Evolutionary conservation across 805 yeast genomes (phyloP).

Genomic region (Saccharomycopsis amapae): DNA sequence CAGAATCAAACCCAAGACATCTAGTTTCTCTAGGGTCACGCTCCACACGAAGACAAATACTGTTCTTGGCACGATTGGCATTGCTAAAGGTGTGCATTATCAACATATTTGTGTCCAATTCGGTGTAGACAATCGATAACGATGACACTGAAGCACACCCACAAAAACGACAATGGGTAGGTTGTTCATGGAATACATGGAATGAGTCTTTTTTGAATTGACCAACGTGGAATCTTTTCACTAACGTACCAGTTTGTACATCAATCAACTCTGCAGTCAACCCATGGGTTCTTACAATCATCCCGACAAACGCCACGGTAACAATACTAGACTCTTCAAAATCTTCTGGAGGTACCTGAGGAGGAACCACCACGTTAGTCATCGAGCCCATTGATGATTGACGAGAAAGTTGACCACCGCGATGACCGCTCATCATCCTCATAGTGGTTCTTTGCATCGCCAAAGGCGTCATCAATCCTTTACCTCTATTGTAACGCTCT

Average conservation of each 20-base stretch:
- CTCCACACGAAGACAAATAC: slow-evolving; percentile 81
- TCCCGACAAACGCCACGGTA: slow-evolving; percentile 64
- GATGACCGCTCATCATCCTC: not conserved
- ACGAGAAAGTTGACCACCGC: slow-evolving; percentile 6
- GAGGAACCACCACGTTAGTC: slow-evolving; percentile 14
- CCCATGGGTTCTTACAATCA: slow-evolving; percentile 56
- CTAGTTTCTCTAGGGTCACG: slow-evolving; percentile 89
- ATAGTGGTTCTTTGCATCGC: slow-evolving; percentile 27
- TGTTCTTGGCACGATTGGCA: slow-evolving; percentile 68
- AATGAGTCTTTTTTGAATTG: slow-evolving; percentile 54
- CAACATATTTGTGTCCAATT: slow-evolving; percentile 45
- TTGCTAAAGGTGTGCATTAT: slow-evolving; percentile 68
- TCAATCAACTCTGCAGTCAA: slow-evolving; percentile 61
- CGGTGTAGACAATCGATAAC: slow-evolving; percentile 66
- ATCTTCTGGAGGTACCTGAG: slow-evolving; percentile 17
- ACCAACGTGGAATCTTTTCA: slow-evolving; percentile 56
- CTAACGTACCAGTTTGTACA: slow-evolving; percentile 67
- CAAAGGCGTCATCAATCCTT: slow-evolving; percentile 34
- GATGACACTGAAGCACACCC: slow-evolving; percentile 79
- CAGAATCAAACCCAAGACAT: slow-evolving; percentile 78
- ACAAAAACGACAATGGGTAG: slow-evolving; percentile 84
- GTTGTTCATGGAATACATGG: slow-evolving; percentile 72
- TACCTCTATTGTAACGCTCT: slow-evolving; percentile 39
- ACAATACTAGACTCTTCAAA: slow-evolving; percentile 35
- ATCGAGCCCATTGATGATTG: slow-evolving; percentile 18